Evolutionary conservation across 257 asterid species (phyloP).

Genomic region (Plantago elongata): DNA sequence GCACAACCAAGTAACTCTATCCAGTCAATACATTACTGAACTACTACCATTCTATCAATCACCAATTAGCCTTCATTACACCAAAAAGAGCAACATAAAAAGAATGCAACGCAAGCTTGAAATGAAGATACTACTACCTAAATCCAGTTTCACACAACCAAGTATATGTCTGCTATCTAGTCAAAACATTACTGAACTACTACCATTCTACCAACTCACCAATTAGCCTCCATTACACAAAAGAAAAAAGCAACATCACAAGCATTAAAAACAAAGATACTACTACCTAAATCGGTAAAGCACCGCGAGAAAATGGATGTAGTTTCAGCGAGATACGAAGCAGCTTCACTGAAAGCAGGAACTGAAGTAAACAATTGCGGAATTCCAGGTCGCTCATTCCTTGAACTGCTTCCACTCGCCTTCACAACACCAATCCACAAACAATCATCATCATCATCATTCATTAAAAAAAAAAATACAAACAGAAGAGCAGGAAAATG

Average conservation of each 20-base stretch:
- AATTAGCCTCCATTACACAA: not conserved
- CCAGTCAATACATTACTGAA: too few relatives aligned
- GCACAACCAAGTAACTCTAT: too few relatives aligned
- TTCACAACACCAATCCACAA: constrained; percentile 17
- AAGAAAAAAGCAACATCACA: too few relatives aligned
- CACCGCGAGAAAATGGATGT: constrained; percentile 78
- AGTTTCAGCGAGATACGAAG: constrained; percentile 77
- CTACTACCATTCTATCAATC: too few relatives aligned
- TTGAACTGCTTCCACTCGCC: constrained; percentile 40
- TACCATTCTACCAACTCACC: too few relatives aligned
- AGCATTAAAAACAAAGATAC: not conserved
- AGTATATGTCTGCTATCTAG: too few relatives aligned
- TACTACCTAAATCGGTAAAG: constrained; percentile 36
- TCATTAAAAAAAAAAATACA: too few relatives aligned
- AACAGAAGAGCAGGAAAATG: not conserved
- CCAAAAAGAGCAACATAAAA: too few relatives aligned
- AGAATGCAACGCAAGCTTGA: too few relatives aligned
- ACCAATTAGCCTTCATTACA: too few relatives aligned
- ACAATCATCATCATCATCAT: not conserved
- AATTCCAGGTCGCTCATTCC: constrained; percentile 48
- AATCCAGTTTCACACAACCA: too few relatives aligned
- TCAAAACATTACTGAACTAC: not conserved
- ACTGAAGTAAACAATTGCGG: constrained; percentile 77
- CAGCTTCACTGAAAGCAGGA: constrained; percentile 73
- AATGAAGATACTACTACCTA: too few relatives aligned